Evolutionary conservation across 768 basidiomycete genomes (phyloP), one percentile per base, ranked within the genome.

Genomic region (Galerina sulciceps): DNA sequence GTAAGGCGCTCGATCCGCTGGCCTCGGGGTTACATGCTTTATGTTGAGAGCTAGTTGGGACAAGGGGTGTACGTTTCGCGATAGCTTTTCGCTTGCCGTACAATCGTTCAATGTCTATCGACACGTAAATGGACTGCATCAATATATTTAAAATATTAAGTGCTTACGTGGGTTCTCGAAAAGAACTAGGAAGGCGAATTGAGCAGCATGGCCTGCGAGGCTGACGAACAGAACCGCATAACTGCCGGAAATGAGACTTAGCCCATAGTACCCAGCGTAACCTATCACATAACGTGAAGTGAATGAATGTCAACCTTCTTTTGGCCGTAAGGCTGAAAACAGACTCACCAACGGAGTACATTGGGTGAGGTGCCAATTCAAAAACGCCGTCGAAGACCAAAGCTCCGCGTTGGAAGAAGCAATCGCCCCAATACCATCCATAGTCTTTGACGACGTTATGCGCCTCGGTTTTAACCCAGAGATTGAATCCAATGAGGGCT

Each of bases 381-480:
- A 98, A 99, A 15, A 99, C 96, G 14, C 97, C 97, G 70, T 99
- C 96, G 67, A 99, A 99, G 2, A 98, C 90, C 13, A 99, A 81
- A 42, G 90, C 88, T 42, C 93, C 93, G n/a, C 92, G 88, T 71
- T 93, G 91, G 79, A 94, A 94, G 76, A 94, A 94, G 57, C 88
- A 88, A 64, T 94, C 93, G 10, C 93, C 95, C 94, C 94, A 94
- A 72, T 95, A 98, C 95, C 94, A 98, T 14, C 95, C 96, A 64
- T 96, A 98, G 68, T 98, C 96, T 67, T 97, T 99, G 60, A 99
- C 95, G 48, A 99, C 94, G 53, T 94, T 85, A 71, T 99, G 97
- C 0, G 97, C 97, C 69, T 99, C 96, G 2, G 91, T 92, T 71
- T 99, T 99, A 61, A 99, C 94, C 95, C 96, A 99, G 36, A 99